A percentile compares a stretch with the other conserved stretches of the same genome.
These are phyloP conservation scores for Hippophae rhamnoides DNA, from an alignment of 306 rosid species.

Conservation along the genomic window DNA sequence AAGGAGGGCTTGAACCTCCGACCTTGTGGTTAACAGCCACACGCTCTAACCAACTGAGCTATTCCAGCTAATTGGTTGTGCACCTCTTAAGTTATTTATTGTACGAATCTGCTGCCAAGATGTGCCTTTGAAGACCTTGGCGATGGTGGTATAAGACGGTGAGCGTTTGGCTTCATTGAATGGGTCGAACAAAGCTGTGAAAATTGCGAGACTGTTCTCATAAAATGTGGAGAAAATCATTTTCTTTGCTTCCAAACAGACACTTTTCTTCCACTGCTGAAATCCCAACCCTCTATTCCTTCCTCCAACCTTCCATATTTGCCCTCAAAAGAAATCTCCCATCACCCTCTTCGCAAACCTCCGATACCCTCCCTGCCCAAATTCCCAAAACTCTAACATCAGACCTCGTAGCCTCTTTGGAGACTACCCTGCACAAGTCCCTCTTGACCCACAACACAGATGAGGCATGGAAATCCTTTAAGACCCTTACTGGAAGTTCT, in stretches of 20 bases:
- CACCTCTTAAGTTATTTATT: conserved; percentile 7
- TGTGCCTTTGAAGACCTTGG: conserved; percentile 13
- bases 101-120: conserved; percentile 6
- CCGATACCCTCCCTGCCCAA: conserved; percentile 25
- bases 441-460: conserved; percentile 44
- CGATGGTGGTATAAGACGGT: conserved; percentile 47
- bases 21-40: conserved; percentile 59
- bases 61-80: conserved; percentile 30
- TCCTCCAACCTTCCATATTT: conserved; percentile 82
- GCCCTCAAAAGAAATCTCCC: conserved; percentile 32
- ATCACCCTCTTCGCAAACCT: conserved; percentile 14
- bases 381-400: conserved; percentile 33
- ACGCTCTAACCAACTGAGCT: conserved; percentile 53
- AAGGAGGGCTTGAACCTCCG: conserved; percentile 55
- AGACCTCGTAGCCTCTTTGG: conserved; percentile 30
- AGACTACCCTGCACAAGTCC: conserved; percentile 61
- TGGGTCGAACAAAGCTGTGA: conserved; percentile 47
- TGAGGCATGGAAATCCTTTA: conserved; percentile 89
- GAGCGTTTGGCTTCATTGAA: conserved; percentile 44
- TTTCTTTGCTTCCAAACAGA: conserved; percentile 26
- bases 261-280: conserved; percentile 42
- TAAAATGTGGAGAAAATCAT: conserved; percentile 20
- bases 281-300: conserved; percentile 63
- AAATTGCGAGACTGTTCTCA: neutral
- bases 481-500: conserved; percentile 50